Base-by-base conservation (phyloP, 2,329 filamentous ascomycete genomes). In the Aureobasidium sp. region DNA sequence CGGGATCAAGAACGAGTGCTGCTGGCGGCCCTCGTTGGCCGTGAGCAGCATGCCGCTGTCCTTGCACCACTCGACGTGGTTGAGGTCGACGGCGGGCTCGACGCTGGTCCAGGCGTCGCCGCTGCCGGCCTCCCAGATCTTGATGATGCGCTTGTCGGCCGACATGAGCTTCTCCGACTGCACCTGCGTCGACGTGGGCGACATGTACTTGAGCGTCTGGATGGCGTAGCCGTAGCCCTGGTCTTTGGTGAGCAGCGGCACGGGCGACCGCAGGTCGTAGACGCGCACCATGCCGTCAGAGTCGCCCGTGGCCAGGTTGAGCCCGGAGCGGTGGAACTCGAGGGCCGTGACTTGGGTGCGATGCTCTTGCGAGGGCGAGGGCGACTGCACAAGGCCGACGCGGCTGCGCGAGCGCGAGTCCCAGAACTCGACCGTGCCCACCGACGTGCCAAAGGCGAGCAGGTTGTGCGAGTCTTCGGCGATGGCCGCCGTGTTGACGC, bases 381-480 rank as follows among this genome's bases (percentile, higher is more conserved):
- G 78, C 1, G 75, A 79, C 11, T 84, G 78, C 2, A 98, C 74
- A 16, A 91, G 78, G 14, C 88, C 90, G 10, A 91, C 86, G 54
- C 89, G 79, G 52, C 85, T 85, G 65, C 89, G 85, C 25, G 87
- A 90, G 56, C 93, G 80, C 1, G 90, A 80, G 66, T 98, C 93
- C 88, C 90, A 98, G 64, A 97, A 91, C 66, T 98, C 93, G 22
- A 97, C 88, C 1, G 91, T 95, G n/a, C 93, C 91, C 54, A 93
- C 74, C 2, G 89, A 90, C 1, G 93, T 98, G 49, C 94, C 93
- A 63, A 98, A 98, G 0, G 91, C 90, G 29, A 90, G 78, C 4
- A 98, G 76, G 54, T 93, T 93, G 68, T 98, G 93, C 42, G 87
- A 90, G 35, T 85, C 80, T 66, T 96, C 88, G 3, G 93, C 93